Percentiles rank a stretch among this genome's conserved stretches.
These are phyloP conservation scores for Pinus tabuliformis DNA, from an alignment of 75 land plant species.

Conservation along the genomic window DNA sequence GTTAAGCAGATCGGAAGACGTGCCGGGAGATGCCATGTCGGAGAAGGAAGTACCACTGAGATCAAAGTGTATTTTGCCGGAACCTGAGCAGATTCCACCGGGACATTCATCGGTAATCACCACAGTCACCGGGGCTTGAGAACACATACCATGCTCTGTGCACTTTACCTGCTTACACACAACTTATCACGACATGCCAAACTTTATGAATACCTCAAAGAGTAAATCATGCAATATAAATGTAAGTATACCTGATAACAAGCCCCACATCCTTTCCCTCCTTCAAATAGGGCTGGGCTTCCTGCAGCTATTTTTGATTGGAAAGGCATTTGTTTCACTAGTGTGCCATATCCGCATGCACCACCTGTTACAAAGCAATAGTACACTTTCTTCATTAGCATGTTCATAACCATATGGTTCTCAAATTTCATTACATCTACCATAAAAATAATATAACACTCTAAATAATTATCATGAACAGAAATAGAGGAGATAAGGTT, in stretches of 20 bases:
- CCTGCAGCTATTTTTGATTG: constrained; percentile 54
- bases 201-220: not conserved
- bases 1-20: not conserved
- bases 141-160: constrained; percentile 5
- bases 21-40: constrained; percentile 13
- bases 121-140: constrained; percentile 10
- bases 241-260: constrained; percentile 62
- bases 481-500: not conserved
- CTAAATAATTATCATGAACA: not conserved
- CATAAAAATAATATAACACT: not conserved
- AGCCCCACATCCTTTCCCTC: constrained; percentile 77
- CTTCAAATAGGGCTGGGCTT: constrained; percentile 47
- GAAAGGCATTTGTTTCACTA: constrained; percentile 49
- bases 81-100: constrained; percentile 32
- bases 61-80: constrained; percentile 25
- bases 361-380: constrained; percentile 60
- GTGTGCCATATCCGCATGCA: constrained; percentile 69
- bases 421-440: not conserved
- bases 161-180: constrained; percentile 56
- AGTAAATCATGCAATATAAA: not conserved
- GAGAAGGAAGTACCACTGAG: constrained; percentile 35
- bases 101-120: constrained; percentile 40
- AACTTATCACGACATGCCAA: not conserved
- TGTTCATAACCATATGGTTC: not conserved
- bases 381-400: constrained; percentile 14